Percentiles rank a stretch among this genome's conserved stretches.
Conservation (phyloP, 345 rosid species). For the Psidium guajava region DNA sequence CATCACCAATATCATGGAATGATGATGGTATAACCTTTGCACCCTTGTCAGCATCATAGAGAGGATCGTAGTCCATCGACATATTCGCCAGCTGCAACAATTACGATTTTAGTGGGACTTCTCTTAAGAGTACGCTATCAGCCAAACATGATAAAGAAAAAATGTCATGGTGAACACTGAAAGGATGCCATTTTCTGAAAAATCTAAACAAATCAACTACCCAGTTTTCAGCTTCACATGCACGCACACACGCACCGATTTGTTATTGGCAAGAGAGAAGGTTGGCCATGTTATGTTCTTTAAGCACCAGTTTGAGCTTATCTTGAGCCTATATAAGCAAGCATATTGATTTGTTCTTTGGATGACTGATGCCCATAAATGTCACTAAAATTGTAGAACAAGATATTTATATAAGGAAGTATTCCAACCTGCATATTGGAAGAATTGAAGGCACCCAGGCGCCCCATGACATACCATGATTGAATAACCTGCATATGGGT, state of each 20-base stretch:
- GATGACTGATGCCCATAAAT: neutral
- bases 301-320: neutral
- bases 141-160: neutral
- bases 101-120: neutral
- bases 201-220: neutral
- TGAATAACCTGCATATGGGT: conserved; percentile 53
- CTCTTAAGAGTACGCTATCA: neutral
- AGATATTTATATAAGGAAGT: neutral
- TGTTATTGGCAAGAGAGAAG: neutral
- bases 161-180: neutral
- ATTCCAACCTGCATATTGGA: conserved; percentile 76
- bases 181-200: neutral
- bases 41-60: conserved; percentile 76
- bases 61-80: conserved; percentile 71
- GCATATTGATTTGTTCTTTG: neutral
- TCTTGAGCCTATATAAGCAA: neutral
- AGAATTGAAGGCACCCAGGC: conserved; percentile 88
- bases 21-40: conserved; percentile 76
- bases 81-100: conserved; percentile 59
- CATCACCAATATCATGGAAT: conserved; percentile 85
- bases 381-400: neutral
- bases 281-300: neutral
- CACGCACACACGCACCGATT: neutral
- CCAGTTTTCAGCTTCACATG: neutral
- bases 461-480: conserved; percentile 96